Conservation (phyloP, 2,329 filamentous ascomycete genomes). For the Apiospora hydei region DNA sequence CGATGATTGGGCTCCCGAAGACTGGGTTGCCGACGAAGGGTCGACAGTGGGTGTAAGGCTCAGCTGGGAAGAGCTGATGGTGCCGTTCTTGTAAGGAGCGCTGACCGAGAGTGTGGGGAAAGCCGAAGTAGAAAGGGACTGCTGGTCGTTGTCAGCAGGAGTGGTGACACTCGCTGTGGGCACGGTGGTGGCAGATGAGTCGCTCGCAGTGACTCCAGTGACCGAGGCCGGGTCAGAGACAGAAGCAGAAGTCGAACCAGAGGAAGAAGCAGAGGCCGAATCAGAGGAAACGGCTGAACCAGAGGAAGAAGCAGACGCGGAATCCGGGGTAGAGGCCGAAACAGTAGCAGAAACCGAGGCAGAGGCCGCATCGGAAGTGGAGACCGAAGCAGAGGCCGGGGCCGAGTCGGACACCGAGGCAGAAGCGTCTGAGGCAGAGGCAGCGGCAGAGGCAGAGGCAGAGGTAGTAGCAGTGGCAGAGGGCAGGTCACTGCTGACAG, state of each 20-base stretch:
- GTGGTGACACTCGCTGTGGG: constrained; percentile 19
- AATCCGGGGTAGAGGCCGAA: neutral
- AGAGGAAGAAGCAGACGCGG: neutral
- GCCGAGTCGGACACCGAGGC: neutral
- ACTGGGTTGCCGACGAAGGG: neutral
- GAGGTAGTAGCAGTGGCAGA: neutral
- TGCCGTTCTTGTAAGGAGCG: neutral
- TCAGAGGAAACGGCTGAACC: neutral
- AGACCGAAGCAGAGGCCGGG: neutral
- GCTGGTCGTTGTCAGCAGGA: constrained; percentile 6
- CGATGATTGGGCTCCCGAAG: neutral
- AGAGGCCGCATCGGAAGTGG: neutral
- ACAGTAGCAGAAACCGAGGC: neutral
- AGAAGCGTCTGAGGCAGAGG: neutral
- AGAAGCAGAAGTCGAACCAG: neutral
- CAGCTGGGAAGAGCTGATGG: neutral
- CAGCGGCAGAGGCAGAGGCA: neutral
- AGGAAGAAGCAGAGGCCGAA: neutral
- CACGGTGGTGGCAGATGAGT: neutral
- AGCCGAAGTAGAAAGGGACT: neutral
- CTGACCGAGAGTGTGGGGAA: neutral
- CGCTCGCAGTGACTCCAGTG: constrained; percentile 4
- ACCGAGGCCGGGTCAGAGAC: neutral
- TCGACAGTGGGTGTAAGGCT: neutral
- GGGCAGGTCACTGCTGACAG: neutral